Base-by-base conservation (phyloP, 1,139 yeast genomes). In the Arxiozyma telluris region DNA sequence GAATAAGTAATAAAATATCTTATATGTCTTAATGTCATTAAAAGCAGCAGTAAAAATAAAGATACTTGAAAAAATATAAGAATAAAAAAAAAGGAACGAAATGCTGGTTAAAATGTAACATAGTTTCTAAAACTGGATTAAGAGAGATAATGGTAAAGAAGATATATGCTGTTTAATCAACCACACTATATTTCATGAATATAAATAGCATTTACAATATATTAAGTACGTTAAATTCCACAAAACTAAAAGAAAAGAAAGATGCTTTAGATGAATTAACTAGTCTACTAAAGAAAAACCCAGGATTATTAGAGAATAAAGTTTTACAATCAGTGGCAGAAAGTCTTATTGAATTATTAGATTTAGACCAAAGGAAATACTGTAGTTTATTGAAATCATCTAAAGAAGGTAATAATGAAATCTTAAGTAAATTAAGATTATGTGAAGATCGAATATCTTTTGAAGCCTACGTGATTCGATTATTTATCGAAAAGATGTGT, bases 231-330 rank as follows among this genome's bases (percentile, higher is more conserved):
- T 64, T 76, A 47, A 64, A 67, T 30, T 82, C 87, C 0, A 57
- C 75, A 8, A 81, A 77, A 60, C 69, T 79, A 44, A 78, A 76
- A 57, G 84, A 81, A 20, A 67, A 87, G 45, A 79, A 73, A 60
- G 81, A 77, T 49, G 83, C 80, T 0, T 61, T 82, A 18, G 66
- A 64, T 34, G 68, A 68, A 23, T 66, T 83, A 23, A 78, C 76
- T 4, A 54, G 65, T 0, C 50, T 64, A 3, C 56, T 69, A 23
- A 61, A 63, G 47, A 57, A 58, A 8, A 47, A 65, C 20, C 63
- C 71, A 1, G 57, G 58, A 21, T 22, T 44, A 2, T 45, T 67
- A 21, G 61, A 62, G 4, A 58, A 58, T 7, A 65, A 67, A 45
- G 54, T 62, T 1, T 55, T 71, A 4, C 49, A 61, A 0, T 51